These are phyloP conservation scores for Blastobotrys ciferrii DNA, from an alignment of 1,139 yeast species.

Conservation along the genomic window DNA sequence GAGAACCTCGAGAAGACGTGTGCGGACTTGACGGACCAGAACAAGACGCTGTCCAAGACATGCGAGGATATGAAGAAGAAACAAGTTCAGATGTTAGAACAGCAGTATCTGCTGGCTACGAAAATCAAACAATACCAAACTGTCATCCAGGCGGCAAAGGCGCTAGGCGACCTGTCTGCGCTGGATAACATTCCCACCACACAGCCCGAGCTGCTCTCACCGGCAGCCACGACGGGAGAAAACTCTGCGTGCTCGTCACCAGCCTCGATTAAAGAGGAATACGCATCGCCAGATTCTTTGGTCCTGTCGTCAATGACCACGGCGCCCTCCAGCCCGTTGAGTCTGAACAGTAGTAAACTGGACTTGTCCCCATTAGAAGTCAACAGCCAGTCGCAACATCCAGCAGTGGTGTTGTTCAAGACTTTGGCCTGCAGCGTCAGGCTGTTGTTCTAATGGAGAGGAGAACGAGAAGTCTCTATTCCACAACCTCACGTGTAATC, in stretches of 20 bases:
- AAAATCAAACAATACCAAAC: conserved; percentile 32
- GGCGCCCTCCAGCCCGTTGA: conserved; percentile 31
- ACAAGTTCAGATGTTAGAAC: conserved; percentile 29
- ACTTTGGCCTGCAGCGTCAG: conserved; percentile 46
- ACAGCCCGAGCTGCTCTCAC: conserved; percentile 7
- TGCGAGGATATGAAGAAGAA: conserved; percentile 28
- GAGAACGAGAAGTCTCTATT: conserved; percentile 9
- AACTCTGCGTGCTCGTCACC: conserved; percentile 15
- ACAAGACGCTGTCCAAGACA: conserved; percentile 29
- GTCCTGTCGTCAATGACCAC: conserved; percentile 22
- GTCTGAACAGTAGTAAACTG: conserved; percentile 6
- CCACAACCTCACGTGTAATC: conserved; percentile 7
- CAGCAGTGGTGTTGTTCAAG: conserved; percentile 43
- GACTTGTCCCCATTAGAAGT: conserved; percentile 9
- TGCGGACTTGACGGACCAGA: conserved; percentile 31
- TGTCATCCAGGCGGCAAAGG: conserved; percentile 31
- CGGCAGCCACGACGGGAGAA: conserved; percentile 11
- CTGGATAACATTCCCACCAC: conserved; percentile 24
- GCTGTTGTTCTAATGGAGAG: conserved; percentile 21
- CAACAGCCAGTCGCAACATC: conserved; percentile 42
- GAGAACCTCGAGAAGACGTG: conserved; percentile 68
- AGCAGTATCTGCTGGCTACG: conserved; percentile 27
- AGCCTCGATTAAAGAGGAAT: conserved; percentile 19
- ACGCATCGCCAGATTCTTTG: conserved; percentile 29
- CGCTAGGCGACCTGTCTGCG: conserved; percentile 31